Evolutionary conservation across 148 eudicot species (phyloP).

Genomic region (Vaccinium vitisidaea): DNA sequence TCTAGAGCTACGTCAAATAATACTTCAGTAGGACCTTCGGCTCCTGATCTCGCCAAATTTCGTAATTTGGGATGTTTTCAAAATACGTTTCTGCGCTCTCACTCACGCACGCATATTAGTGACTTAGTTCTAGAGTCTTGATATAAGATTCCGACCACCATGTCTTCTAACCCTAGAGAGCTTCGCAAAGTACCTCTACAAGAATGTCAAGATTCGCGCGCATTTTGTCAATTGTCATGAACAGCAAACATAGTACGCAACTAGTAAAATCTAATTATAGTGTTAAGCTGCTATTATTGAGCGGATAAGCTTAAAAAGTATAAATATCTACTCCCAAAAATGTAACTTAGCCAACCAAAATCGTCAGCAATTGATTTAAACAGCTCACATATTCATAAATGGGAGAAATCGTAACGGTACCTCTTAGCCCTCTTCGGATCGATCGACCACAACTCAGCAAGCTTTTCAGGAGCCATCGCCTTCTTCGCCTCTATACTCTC

Average conservation of each 20-base stretch:
- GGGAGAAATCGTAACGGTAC: slow-evolving; percentile 17
- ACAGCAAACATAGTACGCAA: background rate
- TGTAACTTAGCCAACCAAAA: background rate
- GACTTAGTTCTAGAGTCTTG: too few species aligned
- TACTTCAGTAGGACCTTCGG: too few species aligned
- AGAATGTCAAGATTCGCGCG: background rate
- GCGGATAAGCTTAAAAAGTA: background rate
- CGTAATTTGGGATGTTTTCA: too few species aligned
- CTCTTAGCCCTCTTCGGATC: slow-evolving; percentile 94
- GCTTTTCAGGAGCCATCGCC: slow-evolving; percentile 85
- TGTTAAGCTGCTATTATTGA: background rate
- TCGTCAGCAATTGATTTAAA: background rate
- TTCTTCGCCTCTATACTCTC: slow-evolving; percentile 70
- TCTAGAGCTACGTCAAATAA: too few species aligned
- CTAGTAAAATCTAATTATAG: background rate
- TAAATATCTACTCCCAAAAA: background rate
- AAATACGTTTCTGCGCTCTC: too few species aligned
- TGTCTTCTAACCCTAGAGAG: background rate
- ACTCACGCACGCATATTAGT: too few species aligned
- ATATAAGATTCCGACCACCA: background rate
- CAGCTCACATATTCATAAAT: background rate
- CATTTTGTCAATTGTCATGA: background rate
- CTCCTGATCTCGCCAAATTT: too few species aligned
- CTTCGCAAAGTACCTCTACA: background rate
- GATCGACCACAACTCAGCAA: slow-evolving; percentile 76